Evolutionary conservation across 169 alveolate genomes (phyloP), one percentile per base, ranked within the genome.

Genomic region (Plasmodium berghei): DNA sequence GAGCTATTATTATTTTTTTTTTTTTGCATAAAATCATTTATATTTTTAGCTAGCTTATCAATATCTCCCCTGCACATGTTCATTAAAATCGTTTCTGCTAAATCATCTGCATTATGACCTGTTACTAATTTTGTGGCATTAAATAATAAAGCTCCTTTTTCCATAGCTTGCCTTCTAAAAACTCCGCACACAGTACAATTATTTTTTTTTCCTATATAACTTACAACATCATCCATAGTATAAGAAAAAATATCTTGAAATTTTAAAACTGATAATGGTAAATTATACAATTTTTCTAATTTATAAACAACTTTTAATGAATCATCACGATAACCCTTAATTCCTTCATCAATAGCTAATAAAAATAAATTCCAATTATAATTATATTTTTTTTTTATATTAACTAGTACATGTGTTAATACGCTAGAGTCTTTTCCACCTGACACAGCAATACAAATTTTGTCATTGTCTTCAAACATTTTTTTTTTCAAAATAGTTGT

Each of bases 341-440:
- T 98, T 8, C 99, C 99, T 95, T 98, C 99, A 93, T 98, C 99
- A 59, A 98, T 94, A 3, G 99, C 98, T 20, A 98, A 94, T 26
- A 98, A 93, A 89, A 92, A 94, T 62, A 98, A 91, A 42, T 96
- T 93, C 73, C 98, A 90, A 10, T 98, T 98, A 80, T 97, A 96
- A 72, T 97, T 93, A 86, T 98, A 95, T 73, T 97, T 92, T 73
- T 93, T 95, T 83, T 98, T 98, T 28, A 98, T 93, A 18, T 95
- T 94, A 48, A 96, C 95, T 67, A 98, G 95, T 1, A 98, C 98
- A 90, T 98, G 98, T 5, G 98, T 97, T 58, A 98, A 87, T 9
- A 98, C 99, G 46, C 99, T 97, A 22, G 99, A 97, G 73, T 98
- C 99, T 92, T 98, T 98, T 3, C 99, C 99, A 34, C 99, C 99